phyloP scores from a whole-genome alignment of 495 filamentous ascomycete genomes.

The Hypoxylon intermedium region DNA sequence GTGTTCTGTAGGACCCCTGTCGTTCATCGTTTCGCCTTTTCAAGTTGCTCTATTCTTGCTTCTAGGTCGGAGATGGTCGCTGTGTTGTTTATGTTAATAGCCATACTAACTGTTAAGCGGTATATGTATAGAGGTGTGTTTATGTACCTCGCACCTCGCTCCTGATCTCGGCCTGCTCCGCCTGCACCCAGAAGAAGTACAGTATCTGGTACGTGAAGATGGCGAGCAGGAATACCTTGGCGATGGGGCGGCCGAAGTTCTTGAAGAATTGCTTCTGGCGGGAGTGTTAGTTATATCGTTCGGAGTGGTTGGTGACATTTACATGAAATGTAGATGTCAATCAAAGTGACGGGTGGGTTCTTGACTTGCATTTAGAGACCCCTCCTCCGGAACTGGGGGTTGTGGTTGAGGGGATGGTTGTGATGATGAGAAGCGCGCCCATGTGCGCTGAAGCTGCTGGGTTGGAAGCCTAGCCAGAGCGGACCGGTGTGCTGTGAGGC shows the following conservation, averaged over 20 bases:
- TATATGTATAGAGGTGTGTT: background rate
- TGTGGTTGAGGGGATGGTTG: slow-evolving; percentile 2
- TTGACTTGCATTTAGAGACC: slow-evolving; percentile 37
- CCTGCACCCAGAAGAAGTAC: slow-evolving; percentile 85
- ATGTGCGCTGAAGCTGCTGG: slow-evolving; percentile 18
- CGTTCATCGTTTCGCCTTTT: slow-evolving; percentile 28
- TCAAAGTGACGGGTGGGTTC: too few relatives aligned
- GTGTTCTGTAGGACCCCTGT: too few relatives aligned
- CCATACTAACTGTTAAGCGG: background rate
- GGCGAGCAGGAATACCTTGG: slow-evolving; percentile 84
- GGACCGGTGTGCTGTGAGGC: slow-evolving; percentile 54
- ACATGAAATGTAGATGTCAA: too few relatives aligned
- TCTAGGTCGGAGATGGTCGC: slow-evolving; percentile 45
- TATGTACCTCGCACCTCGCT: slow-evolving; percentile 60
- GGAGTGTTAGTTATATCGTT: background rate
- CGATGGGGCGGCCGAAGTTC: slow-evolving; percentile 77
- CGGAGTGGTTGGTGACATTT: background rate
- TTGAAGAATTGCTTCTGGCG: slow-evolving; percentile 76
- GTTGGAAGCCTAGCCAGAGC: too few relatives aligned
- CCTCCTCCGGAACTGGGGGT: background rate
- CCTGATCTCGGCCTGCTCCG: slow-evolving; percentile 80
- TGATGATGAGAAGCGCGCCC: slow-evolving; percentile 33
- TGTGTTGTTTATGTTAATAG: slow-evolving; percentile 10
- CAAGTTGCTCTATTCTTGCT: slow-evolving; percentile 41
- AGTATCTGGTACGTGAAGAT: slow-evolving; percentile 86